A percentile compares a stretch with the other conserved stretches of the same genome.
These are phyloP conservation scores for Xylaria scruposa DNA, from an alignment of 495 filamentous ascomycete genomes.

Conservation along the genomic window DNA sequence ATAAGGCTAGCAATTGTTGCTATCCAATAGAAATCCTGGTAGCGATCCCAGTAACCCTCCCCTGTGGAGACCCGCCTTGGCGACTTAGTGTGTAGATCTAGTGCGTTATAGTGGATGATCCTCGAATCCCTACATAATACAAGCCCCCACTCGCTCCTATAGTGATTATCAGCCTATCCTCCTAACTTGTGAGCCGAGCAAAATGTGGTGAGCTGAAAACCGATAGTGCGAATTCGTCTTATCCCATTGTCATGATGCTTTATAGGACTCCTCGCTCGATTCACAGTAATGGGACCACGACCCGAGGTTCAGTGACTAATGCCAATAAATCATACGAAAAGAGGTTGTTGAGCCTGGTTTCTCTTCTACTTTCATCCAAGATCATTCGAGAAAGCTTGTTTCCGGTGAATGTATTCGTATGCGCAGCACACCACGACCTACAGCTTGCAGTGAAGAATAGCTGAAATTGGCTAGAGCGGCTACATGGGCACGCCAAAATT, in stretches of 20 bases:
- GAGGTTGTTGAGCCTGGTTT: too few species aligned
- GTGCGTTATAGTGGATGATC: neutral
- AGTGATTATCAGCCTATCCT: neutral
- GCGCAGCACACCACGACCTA: too few species aligned
- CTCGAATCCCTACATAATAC: neutral
- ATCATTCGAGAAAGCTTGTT: constrained; percentile 3
- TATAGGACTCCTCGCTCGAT: neutral
- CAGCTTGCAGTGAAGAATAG: neutral
- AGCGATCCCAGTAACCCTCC: neutral
- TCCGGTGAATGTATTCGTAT: too few species aligned
- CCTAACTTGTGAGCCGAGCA: neutral
- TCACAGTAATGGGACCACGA: neutral
- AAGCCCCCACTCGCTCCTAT: neutral
- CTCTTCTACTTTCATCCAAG: neutral
- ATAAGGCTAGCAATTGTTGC: neutral
- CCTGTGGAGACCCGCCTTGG: constrained; percentile 12
- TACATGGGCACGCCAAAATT: neutral
- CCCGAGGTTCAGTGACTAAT: neutral
- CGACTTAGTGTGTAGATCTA: constrained; percentile 1
- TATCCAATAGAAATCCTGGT: constrained; percentile 4
- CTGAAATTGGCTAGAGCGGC: neutral
- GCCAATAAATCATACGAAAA: too few species aligned
- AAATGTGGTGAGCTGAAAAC: constrained; percentile 19
- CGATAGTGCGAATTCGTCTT: constrained; percentile 4
- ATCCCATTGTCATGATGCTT: neutral